A percentile compares a stretch with the other conserved stretches of the same genome.
These are phyloP conservation scores for carrot (Daucus carota) DNA, from an alignment of 129 eudicot species.

Conservation along the genomic window DNA sequence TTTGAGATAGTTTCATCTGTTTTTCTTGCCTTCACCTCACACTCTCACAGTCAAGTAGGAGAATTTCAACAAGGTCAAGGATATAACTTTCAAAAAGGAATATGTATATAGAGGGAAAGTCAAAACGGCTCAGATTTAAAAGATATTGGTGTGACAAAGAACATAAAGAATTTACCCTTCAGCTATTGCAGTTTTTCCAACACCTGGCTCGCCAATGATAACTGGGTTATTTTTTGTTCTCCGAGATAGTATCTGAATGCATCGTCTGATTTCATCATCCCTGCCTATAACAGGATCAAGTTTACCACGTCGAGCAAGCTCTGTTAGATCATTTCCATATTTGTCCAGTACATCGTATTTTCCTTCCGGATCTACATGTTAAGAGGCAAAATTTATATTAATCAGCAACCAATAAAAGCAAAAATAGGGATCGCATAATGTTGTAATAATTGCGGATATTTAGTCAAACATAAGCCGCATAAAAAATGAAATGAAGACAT, in stretches of 20 bases:
- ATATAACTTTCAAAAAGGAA: neutral
- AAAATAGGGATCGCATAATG: neutral
- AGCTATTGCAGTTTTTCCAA: conserved; percentile 96
- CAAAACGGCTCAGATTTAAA: neutral
- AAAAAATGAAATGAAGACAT: neutral
- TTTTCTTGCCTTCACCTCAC: neutral
- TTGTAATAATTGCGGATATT: neutral
- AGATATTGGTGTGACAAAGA: neutral
- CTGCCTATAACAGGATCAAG: conserved; percentile 97
- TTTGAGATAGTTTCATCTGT: neutral
- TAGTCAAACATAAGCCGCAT: neutral
- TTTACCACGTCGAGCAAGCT: conserved; percentile 83
- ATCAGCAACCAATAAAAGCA: neutral
- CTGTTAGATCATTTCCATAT: conserved; percentile 85
- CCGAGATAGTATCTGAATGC: conserved; percentile 82
- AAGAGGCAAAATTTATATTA: conserved; percentile 5
- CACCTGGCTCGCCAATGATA: conserved; percentile 98
- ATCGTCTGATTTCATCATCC: conserved; percentile 91
- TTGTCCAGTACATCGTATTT: conserved; percentile 84
- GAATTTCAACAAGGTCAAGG: neutral
- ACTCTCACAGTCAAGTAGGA: neutral
- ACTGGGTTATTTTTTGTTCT: conserved; percentile 95
- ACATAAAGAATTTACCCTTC: conserved; percentile 65
- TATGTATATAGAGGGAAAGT: neutral
- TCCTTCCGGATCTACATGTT: conserved; percentile 73